Conservation (phyloP, 2,329 filamentous ascomycete species). For the Torrubiellomyces zombiae region DNA sequence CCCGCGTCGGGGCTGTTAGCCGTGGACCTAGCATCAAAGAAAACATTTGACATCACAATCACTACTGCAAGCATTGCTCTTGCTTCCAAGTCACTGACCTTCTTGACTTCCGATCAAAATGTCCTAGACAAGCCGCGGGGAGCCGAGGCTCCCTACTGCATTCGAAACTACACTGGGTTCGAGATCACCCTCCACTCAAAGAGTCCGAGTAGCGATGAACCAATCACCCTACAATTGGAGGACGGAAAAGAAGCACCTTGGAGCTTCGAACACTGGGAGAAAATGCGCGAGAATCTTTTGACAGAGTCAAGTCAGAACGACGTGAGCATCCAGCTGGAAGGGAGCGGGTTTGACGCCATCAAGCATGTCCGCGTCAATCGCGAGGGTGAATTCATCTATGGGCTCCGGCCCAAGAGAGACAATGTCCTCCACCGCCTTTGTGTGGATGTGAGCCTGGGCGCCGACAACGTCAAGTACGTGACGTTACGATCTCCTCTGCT, state of each 20-base stretch:
- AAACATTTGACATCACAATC: conserved; percentile 78
- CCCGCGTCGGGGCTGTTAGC: conserved; percentile 59
- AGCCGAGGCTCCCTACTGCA: conserved; percentile 79
- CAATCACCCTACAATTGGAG: conserved; percentile 57
- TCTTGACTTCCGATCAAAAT: conserved; percentile 70
- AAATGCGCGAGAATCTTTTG: conserved; percentile 83
- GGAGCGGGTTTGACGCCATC: conserved; percentile 83
- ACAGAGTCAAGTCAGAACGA: conserved; percentile 66
- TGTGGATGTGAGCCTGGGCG: conserved; percentile 79
- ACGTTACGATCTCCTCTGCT: conserved; percentile 83
- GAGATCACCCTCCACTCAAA: conserved; percentile 72
- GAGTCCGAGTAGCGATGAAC: conserved; percentile 44
- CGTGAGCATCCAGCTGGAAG: conserved; percentile 72
- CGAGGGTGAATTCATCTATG: conserved; percentile 88
- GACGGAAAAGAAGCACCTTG: conserved; percentile 88
- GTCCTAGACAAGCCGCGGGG: conserved; percentile 85
- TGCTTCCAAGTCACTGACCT: conserved; percentile 82
- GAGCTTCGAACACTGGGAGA: conserved; percentile 94
- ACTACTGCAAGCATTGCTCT: conserved; percentile 89
- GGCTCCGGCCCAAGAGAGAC: conserved; percentile 72
- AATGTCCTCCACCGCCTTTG: conserved; percentile 75
- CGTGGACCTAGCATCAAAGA: conserved; percentile 75
- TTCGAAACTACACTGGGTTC: conserved; percentile 93
- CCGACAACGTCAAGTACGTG: conserved; percentile 95
- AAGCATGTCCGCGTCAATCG: conserved; percentile 78